Percentiles rank a stretch among this genome's conserved stretches.
Conservation (phyloP, 768 basidiomycete species). For the Boletus speciosus region DNA sequence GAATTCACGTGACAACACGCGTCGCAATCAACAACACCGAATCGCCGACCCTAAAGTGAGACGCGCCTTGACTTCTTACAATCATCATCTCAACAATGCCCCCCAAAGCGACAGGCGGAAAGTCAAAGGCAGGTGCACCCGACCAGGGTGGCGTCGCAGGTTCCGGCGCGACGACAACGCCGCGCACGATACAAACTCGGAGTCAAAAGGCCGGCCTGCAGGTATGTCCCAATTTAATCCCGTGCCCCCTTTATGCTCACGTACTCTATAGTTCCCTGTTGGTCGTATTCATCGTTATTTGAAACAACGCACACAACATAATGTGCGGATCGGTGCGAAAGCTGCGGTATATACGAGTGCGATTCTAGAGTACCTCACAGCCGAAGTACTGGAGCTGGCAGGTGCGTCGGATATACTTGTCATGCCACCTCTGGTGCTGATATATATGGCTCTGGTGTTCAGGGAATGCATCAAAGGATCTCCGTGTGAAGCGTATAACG, state of each 20-base stretch:
- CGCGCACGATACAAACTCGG: slow-evolving; percentile 54
- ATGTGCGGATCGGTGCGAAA: slow-evolving; percentile 95
- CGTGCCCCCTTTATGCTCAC: neutral
- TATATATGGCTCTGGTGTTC: neutral
- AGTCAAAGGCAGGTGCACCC: slow-evolving; percentile 49
- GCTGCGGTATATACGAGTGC: slow-evolving; percentile 97
- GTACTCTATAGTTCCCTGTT: slow-evolving; percentile 72
- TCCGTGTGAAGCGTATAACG: slow-evolving; percentile 95
- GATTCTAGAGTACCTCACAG: slow-evolving; percentile 93
- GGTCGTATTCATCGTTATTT: slow-evolving; percentile 97
- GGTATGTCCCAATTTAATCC: slow-evolving; percentile 39
- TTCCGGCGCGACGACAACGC: slow-evolving; percentile 32
- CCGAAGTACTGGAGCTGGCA: slow-evolving; percentile 93
- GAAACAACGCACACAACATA: slow-evolving; percentile 89
- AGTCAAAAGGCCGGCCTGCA: slow-evolving; percentile 88
- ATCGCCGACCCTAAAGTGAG: slow-evolving; percentile 33
- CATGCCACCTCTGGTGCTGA: neutral
- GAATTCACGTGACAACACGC: slow-evolving; percentile 26
- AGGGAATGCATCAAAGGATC: slow-evolving; percentile 97
- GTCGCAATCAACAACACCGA: slow-evolving; percentile 31
- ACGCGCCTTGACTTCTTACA: slow-evolving; percentile 31
- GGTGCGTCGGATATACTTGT: slow-evolving; percentile 46
- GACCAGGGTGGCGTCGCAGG: slow-evolving; percentile 18
- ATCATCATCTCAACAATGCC: slow-evolving; percentile 41
- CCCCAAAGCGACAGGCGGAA: slow-evolving; percentile 57